phyloP scores from a whole-genome alignment of 192 early-diverging fungal genomes.

The Backusella australiensis region DNA sequence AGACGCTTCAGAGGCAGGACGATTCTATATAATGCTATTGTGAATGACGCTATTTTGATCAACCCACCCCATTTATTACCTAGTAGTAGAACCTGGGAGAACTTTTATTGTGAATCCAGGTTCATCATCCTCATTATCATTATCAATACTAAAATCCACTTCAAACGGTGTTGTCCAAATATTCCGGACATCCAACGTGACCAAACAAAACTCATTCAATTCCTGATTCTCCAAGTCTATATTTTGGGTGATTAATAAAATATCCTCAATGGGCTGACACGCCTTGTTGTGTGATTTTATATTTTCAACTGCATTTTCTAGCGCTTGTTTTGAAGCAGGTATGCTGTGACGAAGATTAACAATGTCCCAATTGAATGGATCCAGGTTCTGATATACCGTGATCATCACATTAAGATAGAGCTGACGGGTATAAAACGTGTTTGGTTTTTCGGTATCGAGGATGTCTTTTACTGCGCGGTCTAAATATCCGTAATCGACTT shows the following conservation, averaged over 20 bases:
- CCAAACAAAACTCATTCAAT: conserved; percentile 65
- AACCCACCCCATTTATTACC: background rate
- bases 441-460: background rate
- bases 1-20: conserved; percentile 63
- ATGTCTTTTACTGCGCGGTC: conserved; percentile 28
- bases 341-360: conserved; percentile 45
- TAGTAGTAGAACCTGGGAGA: conserved; percentile 30
- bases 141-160: conserved; percentile 66
- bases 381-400: conserved; percentile 64
- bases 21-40: background rate
- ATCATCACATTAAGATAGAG: conserved; percentile 65
- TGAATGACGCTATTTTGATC: background rate
- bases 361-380: conserved; percentile 63
- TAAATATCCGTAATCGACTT: conserved; percentile 68
- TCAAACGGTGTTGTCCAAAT: conserved; percentile 72
- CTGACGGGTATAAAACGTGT: conserved; percentile 63
- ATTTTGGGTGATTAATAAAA: conserved; percentile 7
- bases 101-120: conserved; percentile 18
- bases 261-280: conserved; percentile 8
- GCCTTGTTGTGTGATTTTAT: background rate
- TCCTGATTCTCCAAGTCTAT: conserved; percentile 9
- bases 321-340: background rate
- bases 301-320: background rate
- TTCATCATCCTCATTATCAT: conserved; percentile 38
- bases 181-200: conserved; percentile 79